A percentile compares a stretch with the other conserved stretches of the same genome.
Evolutionary conservation across 2,329 filamentous ascomycete species (phyloP).

Genomic region (Colletotrichum tanaceti): DNA sequence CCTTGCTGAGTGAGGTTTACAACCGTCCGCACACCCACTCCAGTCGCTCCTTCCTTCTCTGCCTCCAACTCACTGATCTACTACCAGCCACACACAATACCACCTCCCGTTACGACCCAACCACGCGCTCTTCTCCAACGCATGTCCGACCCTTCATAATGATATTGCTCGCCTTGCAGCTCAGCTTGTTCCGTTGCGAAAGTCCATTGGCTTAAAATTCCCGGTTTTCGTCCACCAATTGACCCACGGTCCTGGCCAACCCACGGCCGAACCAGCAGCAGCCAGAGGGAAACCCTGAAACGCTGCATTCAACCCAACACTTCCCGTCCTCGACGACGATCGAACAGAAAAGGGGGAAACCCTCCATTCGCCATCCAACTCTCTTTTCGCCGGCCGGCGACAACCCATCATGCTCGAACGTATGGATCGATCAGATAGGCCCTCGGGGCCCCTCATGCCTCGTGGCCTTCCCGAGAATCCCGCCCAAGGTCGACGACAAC

Average conservation of each 20-base stretch:
- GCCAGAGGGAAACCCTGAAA: slow-evolving; percentile 39
- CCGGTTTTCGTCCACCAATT: slow-evolving; percentile 27
- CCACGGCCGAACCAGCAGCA: slow-evolving; percentile 25
- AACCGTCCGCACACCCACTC: slow-evolving; percentile 11
- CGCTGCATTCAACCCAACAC: slow-evolving; percentile 33
- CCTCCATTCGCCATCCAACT: slow-evolving; percentile 1
- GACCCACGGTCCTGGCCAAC: slow-evolving; percentile 37
- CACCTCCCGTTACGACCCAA: slow-evolving; percentile 13
- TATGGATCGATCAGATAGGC: slow-evolving; percentile 43
- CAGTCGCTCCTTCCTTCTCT: slow-evolving; percentile 21
- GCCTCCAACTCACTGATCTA: neutral
- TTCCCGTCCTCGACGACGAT: slow-evolving; percentile 25
- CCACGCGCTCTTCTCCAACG: slow-evolving; percentile 30
- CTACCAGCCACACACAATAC: neutral
- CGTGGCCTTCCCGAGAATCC: slow-evolving; percentile 57
- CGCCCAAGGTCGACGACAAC: slow-evolving; percentile 52
- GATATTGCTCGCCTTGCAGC: slow-evolving; percentile 32
- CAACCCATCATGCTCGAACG: slow-evolving; percentile 39
- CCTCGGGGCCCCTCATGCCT: slow-evolving; percentile 46
- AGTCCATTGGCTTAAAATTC: slow-evolving; percentile 40
- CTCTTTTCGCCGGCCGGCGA: slow-evolving; percentile 12
- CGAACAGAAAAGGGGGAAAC: neutral
- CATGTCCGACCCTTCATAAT: slow-evolving; percentile 39
- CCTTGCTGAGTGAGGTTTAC: slow-evolving; percentile 32
- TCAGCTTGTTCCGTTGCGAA: slow-evolving; percentile 35